Evolutionary conservation across 2,329 filamentous ascomycete genomes (phyloP).

Genomic region (Xylaria polymorpha): DNA sequence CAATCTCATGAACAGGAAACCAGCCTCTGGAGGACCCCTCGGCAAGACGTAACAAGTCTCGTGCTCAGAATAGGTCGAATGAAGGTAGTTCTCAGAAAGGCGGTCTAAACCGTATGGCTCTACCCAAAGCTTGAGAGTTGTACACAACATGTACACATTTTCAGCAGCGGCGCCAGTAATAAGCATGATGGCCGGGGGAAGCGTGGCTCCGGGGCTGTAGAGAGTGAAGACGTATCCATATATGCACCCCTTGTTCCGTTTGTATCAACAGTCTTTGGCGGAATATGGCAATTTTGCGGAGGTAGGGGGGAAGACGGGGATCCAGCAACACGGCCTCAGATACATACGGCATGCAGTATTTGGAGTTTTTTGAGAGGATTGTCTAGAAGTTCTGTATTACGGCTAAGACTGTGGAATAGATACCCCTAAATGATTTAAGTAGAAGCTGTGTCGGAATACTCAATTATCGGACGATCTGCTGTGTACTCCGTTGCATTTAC

Average conservation of each 20-base stretch:
- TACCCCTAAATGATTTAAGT: slow-evolving; percentile 42
- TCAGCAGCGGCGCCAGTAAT: neutral
- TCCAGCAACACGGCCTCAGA: slow-evolving; percentile 19
- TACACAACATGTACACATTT: slow-evolving; percentile 2
- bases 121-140: neutral
- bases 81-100: slow-evolving; percentile 4
- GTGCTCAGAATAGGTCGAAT: slow-evolving; percentile 2
- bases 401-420: slow-evolving; percentile 46
- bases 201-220: neutral
- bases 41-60: slow-evolving; percentile 40
- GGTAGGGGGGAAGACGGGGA: slow-evolving; percentile 12
- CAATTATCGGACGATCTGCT: neutral
- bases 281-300: slow-evolving; percentile 15
- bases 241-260: slow-evolving; percentile 10
- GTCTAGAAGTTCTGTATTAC: slow-evolving; percentile 41
- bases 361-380: slow-evolving; percentile 30
- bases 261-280: slow-evolving; percentile 26
- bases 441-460: slow-evolving; percentile 13
- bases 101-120: neutral
- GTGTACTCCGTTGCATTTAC: neutral
- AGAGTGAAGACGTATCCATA: neutral
- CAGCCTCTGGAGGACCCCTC: slow-evolving; percentile 42
- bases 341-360: slow-evolving; percentile 30
- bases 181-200: neutral
- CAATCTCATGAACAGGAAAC: slow-evolving; percentile 68